Base-by-base conservation (phyloP, 805 yeast species). In the Nakazawaea ambrosiae region DNA sequence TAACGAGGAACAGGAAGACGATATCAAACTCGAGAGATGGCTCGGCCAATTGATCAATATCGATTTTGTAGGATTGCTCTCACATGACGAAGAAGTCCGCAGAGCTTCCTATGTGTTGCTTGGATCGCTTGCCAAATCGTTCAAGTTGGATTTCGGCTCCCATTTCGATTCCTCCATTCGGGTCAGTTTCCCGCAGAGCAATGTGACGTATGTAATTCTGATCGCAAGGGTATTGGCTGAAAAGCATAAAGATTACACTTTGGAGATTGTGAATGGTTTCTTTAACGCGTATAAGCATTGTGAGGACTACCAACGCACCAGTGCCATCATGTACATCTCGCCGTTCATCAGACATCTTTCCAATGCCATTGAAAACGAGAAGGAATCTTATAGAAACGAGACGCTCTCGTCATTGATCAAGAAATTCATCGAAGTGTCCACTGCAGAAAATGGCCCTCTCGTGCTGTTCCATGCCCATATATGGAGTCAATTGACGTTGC, bases 281-380 rank as follows among this genome's bases (percentile, higher is more conserved):
- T 71, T 78, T 53, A 63, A 61, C 27, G 75, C 82, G 1, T 70
- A 68, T 41, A 73, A 65, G 2, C 59, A 56, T 33, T 48, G 69
- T 16, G 55, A 61, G 0, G 41, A 37, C 0, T 60, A 54, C 6
- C 62, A 61, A 27, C 40, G 60, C 34, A 47, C 64, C n/a, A 58
- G 68, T 39, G 68, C 75, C 1, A 64, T 65, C 15, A 50, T 70
- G 36, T 78, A 77, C 49, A 60, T 78, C 9, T 63, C 82, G 0
- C 89, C 92, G 2, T 87, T 95, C 95, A 65, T 82, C 12, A 70
- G 70, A 18, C 81, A 85, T 47, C 63, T 85, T 18, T 74, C 76
- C 51, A 63, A 66, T 11, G 56, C 75, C 45, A 78, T 84, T 6
- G 80, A 66, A 49, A 48, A 69, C 29, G 64, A 63, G 14, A 75